Evolutionary conservation across 495 filamentous ascomycete genomes (phyloP), one percentile per base, ranked within the genome.

Genomic region (Hypoxylon rickii): DNA sequence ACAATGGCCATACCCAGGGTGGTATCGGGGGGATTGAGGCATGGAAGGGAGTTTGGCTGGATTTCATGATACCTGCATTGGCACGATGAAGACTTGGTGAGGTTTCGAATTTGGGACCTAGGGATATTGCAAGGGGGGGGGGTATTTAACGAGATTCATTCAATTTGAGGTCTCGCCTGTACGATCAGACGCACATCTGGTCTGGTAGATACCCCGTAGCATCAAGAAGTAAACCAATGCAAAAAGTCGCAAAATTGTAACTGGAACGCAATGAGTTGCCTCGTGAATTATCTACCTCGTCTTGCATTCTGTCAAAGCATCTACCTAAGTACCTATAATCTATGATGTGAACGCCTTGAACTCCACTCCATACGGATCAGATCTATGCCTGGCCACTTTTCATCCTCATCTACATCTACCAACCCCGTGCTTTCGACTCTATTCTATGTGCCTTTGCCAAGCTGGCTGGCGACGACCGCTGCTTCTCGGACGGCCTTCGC

Each of bases 401-500:
- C 44, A 22, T 12, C 26, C 32, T 53, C 20, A 62, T 62, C 66
- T 61, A 15, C 66, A 76, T 38, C 73, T 72, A n/a, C n/a, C n/a
- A n/a, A n/a, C n/a, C n/a, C n/a, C n/a, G n/a, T n/a, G n/a, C n/a
- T n/a, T n/a, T n/a, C n/a, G n/a, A n/a, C n/a, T 50, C 76, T 72
- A 21, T 67, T 69, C 61, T 81, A 75, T 8, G 73, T 69, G 11
- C 78, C 77, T 60, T 83, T 77, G 3, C 89, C 89, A 18, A 92
- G 71, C 64, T 88, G 82, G 60, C 84, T 83, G 20, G 89, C 89
- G 44, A 89, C 86, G 12, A 88, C 81, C 4, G 89, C 88, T 29
- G 89, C 87, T 69, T 91, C 86, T 57, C 88, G 76, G n/a, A 93
- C 83, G 7, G 89, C 84, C 65, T 82, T 83, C 8, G 87, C 79